These are phyloP conservation scores for Leccinum subfulvum DNA, from an alignment of 1,284 basidiomycete species.

Conservation along the genomic window DNA sequence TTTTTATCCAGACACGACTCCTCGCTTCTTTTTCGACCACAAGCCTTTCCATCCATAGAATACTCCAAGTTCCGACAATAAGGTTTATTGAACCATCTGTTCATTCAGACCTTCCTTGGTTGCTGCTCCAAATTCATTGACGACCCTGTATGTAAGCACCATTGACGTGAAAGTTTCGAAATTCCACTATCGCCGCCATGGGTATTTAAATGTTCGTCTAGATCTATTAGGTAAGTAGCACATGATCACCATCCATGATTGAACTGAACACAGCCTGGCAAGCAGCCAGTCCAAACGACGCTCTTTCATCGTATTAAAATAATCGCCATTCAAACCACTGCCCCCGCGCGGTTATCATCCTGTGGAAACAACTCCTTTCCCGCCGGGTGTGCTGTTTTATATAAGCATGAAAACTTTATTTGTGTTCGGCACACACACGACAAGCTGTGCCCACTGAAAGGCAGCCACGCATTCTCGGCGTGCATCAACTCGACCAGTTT, in stretches of 20 bases:
- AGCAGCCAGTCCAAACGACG: constrained; percentile 2
- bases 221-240: not conserved
- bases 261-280: not conserved
- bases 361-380: constrained; percentile 14
- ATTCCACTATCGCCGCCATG: constrained; percentile 32
- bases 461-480: constrained; percentile 29
- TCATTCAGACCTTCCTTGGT: constrained; percentile 12
- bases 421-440: not conserved
- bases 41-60: not conserved
- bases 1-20: not conserved
- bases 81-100: constrained; percentile 14
- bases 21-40: not conserved
- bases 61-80: constrained; percentile 2
- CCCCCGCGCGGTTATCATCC: constrained; percentile 33
- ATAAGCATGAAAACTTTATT: constrained; percentile 21
- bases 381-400: constrained; percentile 19
- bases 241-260: not conserved
- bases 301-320: constrained; percentile 15
- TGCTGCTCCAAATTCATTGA: constrained; percentile 17
- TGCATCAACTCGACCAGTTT: constrained; percentile 30
- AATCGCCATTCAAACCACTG: constrained; percentile 15
- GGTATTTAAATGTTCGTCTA: constrained; percentile 11
- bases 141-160: constrained; percentile 21
- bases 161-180: constrained; percentile 13
- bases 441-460: constrained; percentile 20